Percentiles rank a stretch among this genome's conserved stretches.
Conservation (phyloP, 73 alveolate genomes). For the Tetrahymena malaccensis region DNA sequence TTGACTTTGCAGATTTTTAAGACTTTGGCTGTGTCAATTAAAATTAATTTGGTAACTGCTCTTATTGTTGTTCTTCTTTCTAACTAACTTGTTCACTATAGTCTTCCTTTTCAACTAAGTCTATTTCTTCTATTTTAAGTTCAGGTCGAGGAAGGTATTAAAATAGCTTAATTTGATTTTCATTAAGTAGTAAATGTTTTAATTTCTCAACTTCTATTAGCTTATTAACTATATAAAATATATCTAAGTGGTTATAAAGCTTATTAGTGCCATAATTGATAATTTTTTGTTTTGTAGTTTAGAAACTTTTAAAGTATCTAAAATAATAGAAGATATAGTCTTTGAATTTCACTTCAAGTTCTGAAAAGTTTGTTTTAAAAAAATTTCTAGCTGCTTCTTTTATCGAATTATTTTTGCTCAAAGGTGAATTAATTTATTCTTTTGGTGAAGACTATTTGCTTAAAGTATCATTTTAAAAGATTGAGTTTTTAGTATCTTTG, state of each 20-base stretch:
- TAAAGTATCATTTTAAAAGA: neutral
- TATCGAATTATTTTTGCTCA: neutral
- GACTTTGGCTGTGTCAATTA: neutral
- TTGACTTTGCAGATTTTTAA: neutral
- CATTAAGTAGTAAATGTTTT: neutral
- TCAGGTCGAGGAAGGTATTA: neutral
- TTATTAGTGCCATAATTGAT: neutral
- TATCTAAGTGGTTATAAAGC: neutral
- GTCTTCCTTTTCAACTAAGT: neutral
- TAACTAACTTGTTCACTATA: neutral
- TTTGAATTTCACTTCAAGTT: neutral
- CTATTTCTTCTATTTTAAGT: neutral
- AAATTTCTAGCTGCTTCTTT: neutral
- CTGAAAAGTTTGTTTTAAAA: neutral
- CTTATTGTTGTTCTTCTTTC: neutral
- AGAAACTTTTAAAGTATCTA: neutral
- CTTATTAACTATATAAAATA: neutral
- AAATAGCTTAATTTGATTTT: neutral
- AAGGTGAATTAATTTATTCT: no score
- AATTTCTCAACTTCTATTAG: neutral
- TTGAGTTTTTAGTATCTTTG: neutral
- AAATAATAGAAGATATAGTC: neutral
- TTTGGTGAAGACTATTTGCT: no score
- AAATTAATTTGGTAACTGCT: no score
- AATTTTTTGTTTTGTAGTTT: neutral